Evolutionary conservation across 2,329 filamentous ascomycete species (phyloP), one percentile per base, ranked within the genome.

Genomic region (Hymenoscyphus albidus): DNA sequence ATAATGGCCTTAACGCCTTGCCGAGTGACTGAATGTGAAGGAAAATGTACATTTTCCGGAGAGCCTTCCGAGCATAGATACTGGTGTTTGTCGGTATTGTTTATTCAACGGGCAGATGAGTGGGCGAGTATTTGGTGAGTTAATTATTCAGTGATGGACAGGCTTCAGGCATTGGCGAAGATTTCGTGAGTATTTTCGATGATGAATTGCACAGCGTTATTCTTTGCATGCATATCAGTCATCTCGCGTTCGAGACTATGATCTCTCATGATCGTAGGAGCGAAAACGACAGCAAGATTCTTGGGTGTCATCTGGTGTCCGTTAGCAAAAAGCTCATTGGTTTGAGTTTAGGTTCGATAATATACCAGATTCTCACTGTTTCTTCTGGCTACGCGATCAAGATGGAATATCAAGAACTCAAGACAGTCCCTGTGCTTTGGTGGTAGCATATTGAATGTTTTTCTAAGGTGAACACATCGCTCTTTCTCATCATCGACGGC

Each of bases 201-300:
- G 74, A 99, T 83, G 73, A 95, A 96, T 79, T 97, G 93, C 70
- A 98, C 89, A 5, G 92, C 92, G 69, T 90, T 84, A 72, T 97
- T 96, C 83, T 98, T 97, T 71, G 89, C 85, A 75, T 95, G 91
- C 83, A 97, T 96, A 76, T 99, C 95, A 38, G 89, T 94, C 88
- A 99, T 96, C 77, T 99, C 95, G 67, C 93, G 88, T 76, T 96
- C 92, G 67, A 98, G 85, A 73, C 89, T 94, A 74, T 88, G 84
- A 64, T 96, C 93, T 71, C 94, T 87, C 92, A 99, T 96, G 71
- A 99, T 96, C 0, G 95, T 99, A 7, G 95, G 95, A 9, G 95
- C 95, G 76, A 99, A 99, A 44, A 99, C 95, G 54, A 99, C 95
- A 3, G 95, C 93, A 67, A 98, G 80, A 75, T 99, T 99, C 78